Percentiles rank a stretch among this genome's conserved stretches.
phyloP scores from a whole-genome alignment of 495 filamentous ascomycete species.

The Lasiosphaeria hispida region DNA sequence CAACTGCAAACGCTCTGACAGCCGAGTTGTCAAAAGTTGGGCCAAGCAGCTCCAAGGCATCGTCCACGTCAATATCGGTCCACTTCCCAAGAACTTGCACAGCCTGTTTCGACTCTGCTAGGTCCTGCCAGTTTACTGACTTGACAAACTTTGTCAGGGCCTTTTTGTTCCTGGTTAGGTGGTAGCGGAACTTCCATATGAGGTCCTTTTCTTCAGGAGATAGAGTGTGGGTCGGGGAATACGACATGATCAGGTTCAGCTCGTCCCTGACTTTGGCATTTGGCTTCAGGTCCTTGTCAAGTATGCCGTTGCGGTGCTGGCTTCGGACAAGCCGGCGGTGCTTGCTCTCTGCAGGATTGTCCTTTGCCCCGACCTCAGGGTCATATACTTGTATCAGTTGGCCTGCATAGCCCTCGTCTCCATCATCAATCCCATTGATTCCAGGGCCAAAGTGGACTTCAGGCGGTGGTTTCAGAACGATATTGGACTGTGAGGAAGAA shows the following conservation, averaged over 20 bases:
- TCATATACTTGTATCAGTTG: constrained; percentile 84
- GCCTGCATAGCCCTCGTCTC: constrained; percentile 49
- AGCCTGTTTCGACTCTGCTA: constrained; percentile 81
- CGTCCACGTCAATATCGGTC: constrained; percentile 97
- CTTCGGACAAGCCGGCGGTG: constrained; percentile 88
- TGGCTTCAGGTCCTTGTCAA: constrained; percentile 91
- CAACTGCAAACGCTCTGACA: constrained; percentile 89
- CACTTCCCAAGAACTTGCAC: constrained; percentile 88
- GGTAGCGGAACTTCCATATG: constrained; percentile 94
- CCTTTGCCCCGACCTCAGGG: constrained; percentile 80
- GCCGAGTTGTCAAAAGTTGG: constrained; percentile 85
- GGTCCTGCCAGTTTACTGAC: constrained; percentile 89
- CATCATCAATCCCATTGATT: constrained; percentile 63
- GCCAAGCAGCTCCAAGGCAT: constrained; percentile 90
- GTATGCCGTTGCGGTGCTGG: constrained; percentile 79
- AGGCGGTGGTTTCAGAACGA: constrained; percentile 71
- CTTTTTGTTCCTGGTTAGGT: constrained; percentile 86
- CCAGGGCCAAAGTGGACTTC: constrained; percentile 82
- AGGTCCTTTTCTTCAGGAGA: constrained; percentile 90
- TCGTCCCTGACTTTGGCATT: constrained; percentile 97
- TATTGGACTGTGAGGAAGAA: constrained; percentile 59
- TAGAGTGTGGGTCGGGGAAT: constrained; percentile 86
- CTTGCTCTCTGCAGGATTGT: constrained; percentile 95
- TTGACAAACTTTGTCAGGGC: constrained; percentile 98
- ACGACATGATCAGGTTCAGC: constrained; percentile 84